These are phyloP conservation scores for Pleurotus sapidus DNA, from an alignment of 768 basidiomycete species.

Conservation along the genomic window DNA sequence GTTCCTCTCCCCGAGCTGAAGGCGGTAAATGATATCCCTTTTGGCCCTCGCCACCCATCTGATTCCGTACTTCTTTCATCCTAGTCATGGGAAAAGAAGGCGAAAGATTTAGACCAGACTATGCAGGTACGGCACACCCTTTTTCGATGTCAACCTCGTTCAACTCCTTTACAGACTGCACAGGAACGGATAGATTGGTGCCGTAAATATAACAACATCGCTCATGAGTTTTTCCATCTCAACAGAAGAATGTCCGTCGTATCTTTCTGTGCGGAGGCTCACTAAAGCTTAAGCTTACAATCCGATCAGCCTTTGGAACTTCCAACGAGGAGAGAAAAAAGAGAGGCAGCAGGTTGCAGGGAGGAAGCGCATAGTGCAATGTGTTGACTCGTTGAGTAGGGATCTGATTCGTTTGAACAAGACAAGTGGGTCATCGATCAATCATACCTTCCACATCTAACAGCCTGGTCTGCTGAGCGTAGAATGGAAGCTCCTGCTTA, in stretches of 20 bases:
- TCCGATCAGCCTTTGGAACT: no score
- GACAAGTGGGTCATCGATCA: not conserved
- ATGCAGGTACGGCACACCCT: not conserved
- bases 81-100: not conserved
- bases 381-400: not conserved
- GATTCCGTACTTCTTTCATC: not conserved
- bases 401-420: not conserved
- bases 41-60: not conserved
- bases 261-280: not conserved
- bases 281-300: no score
- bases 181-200: not conserved
- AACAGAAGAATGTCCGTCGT: not conserved
- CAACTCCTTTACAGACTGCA: not conserved
- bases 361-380: not conserved
- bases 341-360: not conserved
- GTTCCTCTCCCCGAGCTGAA: not conserved
- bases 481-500: not conserved
- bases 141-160: not conserved
- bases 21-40: not conserved
- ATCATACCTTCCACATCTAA: no score
- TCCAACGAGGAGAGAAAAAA: not conserved
- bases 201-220: not conserved
- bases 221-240: not conserved
- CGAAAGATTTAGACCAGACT: not conserved
- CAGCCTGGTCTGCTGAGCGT: no score